Evolutionary conservation across 257 asterid genomes (phyloP), one percentile per base, ranked within the genome.

Genomic region (Paulownia fortunei): DNA sequence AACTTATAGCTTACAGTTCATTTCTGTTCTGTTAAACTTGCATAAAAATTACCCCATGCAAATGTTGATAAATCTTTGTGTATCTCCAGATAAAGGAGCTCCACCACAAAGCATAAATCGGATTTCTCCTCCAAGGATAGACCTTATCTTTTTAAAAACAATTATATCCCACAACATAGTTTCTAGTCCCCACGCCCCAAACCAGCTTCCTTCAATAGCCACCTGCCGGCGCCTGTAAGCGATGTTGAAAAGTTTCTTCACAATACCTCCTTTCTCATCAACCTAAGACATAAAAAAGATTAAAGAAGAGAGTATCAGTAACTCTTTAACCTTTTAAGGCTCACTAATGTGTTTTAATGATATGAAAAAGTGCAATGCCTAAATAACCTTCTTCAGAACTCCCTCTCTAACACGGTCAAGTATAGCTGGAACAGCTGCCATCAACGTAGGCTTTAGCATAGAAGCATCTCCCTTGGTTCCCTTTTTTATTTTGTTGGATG

Each of bases 81-180:
- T 82, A 87, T 94, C 97, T 51, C 95, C 94, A 44, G 98, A 89
- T 81, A 94, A 78, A 87, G 98, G 97, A 85, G 98, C 98, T 82
- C 98, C 97, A n/a, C 98, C 98, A 56, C 97, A 92, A 79, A 94
- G 98, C 97, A 94, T 92, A 80, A 92, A 89, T 49, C 98, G 89
- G 72, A 92, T 92, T 80, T 90, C 85, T 77, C 98, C 97, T 73
- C 97, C 98, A 84, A 94, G 97, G 56, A 92, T 59, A 36, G 94
- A 86, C 74, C 85, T 83, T 82, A 92, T 92, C 86, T 84, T 92
- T 72, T 88, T 87, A 67, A 90, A 94, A 52, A 94, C 76, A 75
- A 94, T 69, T 27, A 76, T 76, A 77, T 92, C 94, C 98, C 98
- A 94, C 73, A 92, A 78, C 10, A 37, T 34, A 54, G 85, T 54